Evolutionary conservation across 2,329 filamentous ascomycete genomes (phyloP), one percentile per base, ranked within the genome.

Genomic region (Clonostachys sp.): DNA sequence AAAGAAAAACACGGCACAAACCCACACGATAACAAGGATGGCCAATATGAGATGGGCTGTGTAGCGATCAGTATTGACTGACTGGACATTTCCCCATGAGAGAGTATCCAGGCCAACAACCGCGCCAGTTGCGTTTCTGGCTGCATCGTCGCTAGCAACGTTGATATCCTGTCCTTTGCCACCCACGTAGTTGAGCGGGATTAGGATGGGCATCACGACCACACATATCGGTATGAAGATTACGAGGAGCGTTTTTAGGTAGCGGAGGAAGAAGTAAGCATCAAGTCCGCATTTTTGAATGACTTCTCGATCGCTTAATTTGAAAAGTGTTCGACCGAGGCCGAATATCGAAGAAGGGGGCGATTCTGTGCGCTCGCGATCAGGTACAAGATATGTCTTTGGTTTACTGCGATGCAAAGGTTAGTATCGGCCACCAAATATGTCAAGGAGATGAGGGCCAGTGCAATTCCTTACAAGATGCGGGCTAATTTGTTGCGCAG

Each of bases 231-330:
- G 91, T 38, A 95, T 71, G 63, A 99, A 97, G 52, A 99, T 95
- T 61, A 96, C 84, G 41, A 97, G 78, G 6, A 97, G 81, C 65
- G 61, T 79, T 54, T 80, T 80, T 13, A 83, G 79, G 60, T 96
- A 99, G 52, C 95, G 87, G 2, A 99, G 77, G 65, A 99, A 99
- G 73, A 97, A 96, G 70, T 96, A 99, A 59, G 92, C 91, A 63
- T 99, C 94, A 10, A 99, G 80, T 16, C 94, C 94, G 56, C 92
- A 96, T 66, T 96, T 95, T 46, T 92, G 86, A 58, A 99, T 95
- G 55, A 99, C 83, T 56, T 95, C 89, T 12, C 89, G 77, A 51
- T 89, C 79, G 73, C 82, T 65, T 70, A 89, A 70, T 71, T 84
- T 65, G 70, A 88, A 75, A 75, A 95, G 53, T 72, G 72, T 62